Evolutionary conservation across 202 grass and related monocot species (phyloP), one percentile per base, ranked within the genome.

Genomic region (Digitaria exilis): DNA sequence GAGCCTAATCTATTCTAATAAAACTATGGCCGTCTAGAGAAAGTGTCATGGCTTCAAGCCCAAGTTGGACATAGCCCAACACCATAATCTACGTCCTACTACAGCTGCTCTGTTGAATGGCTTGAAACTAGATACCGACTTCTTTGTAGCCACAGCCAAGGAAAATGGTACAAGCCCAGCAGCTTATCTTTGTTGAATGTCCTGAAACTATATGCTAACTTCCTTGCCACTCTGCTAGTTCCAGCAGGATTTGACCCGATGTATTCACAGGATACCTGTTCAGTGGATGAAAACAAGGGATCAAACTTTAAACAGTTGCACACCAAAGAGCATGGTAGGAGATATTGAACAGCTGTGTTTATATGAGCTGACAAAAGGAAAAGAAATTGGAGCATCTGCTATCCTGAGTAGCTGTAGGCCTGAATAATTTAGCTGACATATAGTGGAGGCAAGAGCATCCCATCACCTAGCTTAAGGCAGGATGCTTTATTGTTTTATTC

Each of bases 381-480:
- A 59, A 31, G 67, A 1, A 35, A 24, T 26, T 9, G n/a, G 71
- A 35, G 15, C 18, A 78, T 60, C 32, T 50, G n/a, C 52, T 0
- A 22, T 19, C 67, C 46, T 60, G 9, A 30, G 60, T 77, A 50
- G 29, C 49, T 24, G 39, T 77, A 50, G 54, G 48, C 30, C 58
- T 9, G 26, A 51, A 5, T 9, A 54, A 39, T 79, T 49, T 71
- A 44, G 26, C 28, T 61, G 21, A n/a, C 55, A 69, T 64, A 65
- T 29, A 62, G 62, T 81, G 72, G 76, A 62, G 28, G 30, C 46
- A 65, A 78, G 56, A 89, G 85, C 49, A 74, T 86, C 12, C 13
- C 17, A 59, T 79, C 28, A 80, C 68, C n/a, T 74, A 79, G 65
- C 30, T 67, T 4, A 43, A 35, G 22, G 54, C 29, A 46, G 11